phyloP scores from a whole-genome alignment of 176 grass and related monocot genomes.

The Carex littledalei region DNA sequence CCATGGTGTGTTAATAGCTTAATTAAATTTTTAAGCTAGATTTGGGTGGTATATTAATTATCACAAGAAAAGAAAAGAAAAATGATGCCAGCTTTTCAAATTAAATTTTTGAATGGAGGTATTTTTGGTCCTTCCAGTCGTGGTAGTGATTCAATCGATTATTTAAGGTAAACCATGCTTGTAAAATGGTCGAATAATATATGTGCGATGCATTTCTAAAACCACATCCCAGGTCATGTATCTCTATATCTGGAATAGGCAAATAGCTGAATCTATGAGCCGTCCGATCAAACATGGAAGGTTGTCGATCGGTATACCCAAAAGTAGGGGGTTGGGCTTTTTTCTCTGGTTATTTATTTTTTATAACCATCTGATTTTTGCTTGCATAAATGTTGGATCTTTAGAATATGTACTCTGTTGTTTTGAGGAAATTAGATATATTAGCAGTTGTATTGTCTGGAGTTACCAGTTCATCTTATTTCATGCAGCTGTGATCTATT shows the following conservation, averaged over 20 bases:
- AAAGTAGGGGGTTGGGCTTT: not conserved
- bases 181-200: not conserved
- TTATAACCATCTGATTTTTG: not conserved
- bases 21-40: not conserved
- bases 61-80: not conserved
- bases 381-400: not conserved
- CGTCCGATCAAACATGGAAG: not conserved
- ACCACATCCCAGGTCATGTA: not conserved
- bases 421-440: not conserved
- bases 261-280: not conserved
- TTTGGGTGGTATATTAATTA: not conserved
- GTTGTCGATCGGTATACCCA: not conserved
- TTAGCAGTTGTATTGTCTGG: not conserved
- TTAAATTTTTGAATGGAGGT: not conserved
- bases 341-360: not conserved
- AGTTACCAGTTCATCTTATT: not conserved
- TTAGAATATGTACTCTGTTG: not conserved
- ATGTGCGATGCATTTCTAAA: not conserved
- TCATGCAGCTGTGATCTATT: not conserved
- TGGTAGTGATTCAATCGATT: not conserved
- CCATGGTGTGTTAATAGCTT: slow-evolving; percentile 8
- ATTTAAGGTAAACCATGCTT: not conserved
- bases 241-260: not conserved
- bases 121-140: not conserved
- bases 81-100: not conserved